These are phyloP conservation scores for Nematocida sp. DNA, from an alignment of 371 early-diverging fungal species.

Conservation along the genomic window DNA sequence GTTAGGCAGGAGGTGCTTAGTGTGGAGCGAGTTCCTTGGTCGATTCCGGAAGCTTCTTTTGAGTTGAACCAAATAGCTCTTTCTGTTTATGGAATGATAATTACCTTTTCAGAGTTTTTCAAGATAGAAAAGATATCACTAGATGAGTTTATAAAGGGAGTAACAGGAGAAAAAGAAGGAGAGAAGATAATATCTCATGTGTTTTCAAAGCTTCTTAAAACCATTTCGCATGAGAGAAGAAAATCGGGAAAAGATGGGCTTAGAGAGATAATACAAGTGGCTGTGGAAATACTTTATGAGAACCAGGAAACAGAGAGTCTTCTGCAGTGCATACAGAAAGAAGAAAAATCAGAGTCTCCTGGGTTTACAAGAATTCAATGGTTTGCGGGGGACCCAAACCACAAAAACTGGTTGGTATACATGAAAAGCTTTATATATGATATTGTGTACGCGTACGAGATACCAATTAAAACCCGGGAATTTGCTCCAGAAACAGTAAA, in stretches of 20 bases:
- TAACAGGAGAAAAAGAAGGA: not conserved
- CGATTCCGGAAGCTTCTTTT: not conserved
- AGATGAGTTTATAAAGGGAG: conserved; percentile 11
- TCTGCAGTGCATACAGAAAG: not conserved
- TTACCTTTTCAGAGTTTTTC: conserved; percentile 25
- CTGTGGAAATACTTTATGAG: conserved; percentile 16
- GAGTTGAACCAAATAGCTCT: conserved; percentile 14
- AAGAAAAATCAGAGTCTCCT: not conserved
- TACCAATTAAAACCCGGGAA: conserved; percentile 25
- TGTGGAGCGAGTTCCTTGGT: not conserved
- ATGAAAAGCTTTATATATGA: conserved; percentile 56
- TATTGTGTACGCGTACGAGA: conserved; percentile 21
- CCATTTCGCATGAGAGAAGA: conserved; percentile 38
- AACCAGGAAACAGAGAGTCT: not conserved
- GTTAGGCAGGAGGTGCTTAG: not conserved
- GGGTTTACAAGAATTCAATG: conserved; percentile 52
- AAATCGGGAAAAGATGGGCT: conserved; percentile 52
- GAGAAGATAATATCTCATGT: not conserved
- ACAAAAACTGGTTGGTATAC: conserved; percentile 27
- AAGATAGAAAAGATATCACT: conserved; percentile 30
- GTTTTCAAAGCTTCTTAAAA: conserved; percentile 40
- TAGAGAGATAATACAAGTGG: conserved; percentile 38
- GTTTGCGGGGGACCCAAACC: conserved; percentile 47
- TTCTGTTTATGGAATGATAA: conserved; percentile 4
- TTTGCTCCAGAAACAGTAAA: conserved; percentile 14